A percentile compares a stretch with the other conserved stretches of the same genome.
These are phyloP conservation scores for Albophoma yamanashiensis DNA, from an alignment of 2,329 filamentous ascomycete genomes.

Conservation along the genomic window DNA sequence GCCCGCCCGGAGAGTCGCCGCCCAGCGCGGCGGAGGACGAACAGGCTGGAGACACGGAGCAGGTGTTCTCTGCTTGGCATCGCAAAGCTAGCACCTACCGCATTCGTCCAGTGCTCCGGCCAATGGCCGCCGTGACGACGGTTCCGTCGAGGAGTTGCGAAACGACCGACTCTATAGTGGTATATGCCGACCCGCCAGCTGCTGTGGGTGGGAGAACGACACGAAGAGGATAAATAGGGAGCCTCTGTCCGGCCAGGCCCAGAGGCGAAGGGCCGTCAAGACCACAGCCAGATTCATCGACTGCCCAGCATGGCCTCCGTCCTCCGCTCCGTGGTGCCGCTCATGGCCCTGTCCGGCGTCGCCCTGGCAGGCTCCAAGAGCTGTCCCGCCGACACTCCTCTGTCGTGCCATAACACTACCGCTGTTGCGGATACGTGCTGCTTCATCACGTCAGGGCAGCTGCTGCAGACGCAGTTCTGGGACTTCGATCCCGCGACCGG, in stretches of 20 bases:
- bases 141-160: not conserved
- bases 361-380: slow-evolving; percentile 6
- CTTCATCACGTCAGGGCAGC: slow-evolving; percentile 58
- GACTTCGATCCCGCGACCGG: slow-evolving; percentile 55
- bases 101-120: not conserved
- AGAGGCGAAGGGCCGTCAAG: not conserved
- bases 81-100: not conserved
- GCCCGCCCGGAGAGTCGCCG: not conserved
- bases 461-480: slow-evolving; percentile 72
- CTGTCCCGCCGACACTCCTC: slow-evolving; percentile 24
- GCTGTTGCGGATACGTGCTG: slow-evolving; percentile 56
- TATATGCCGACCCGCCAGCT: not conserved
- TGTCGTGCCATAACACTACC: slow-evolving; percentile 55
- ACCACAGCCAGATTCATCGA: not conserved
- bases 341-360: slow-evolving; percentile 7
- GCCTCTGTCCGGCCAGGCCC: not conserved
- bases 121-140: not conserved
- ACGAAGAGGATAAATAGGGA: not conserved
- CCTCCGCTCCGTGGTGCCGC: slow-evolving; percentile 5
- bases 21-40: not conserved
- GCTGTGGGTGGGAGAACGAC: not conserved
- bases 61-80: not conserved
- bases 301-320: slow-evolving; percentile 3
- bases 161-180: not conserved
- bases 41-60: not conserved